Evolutionary conservation across 441 rosid species (phyloP), one percentile per base, ranked within the genome.

Genomic region (Brassica hybrid): DNA sequence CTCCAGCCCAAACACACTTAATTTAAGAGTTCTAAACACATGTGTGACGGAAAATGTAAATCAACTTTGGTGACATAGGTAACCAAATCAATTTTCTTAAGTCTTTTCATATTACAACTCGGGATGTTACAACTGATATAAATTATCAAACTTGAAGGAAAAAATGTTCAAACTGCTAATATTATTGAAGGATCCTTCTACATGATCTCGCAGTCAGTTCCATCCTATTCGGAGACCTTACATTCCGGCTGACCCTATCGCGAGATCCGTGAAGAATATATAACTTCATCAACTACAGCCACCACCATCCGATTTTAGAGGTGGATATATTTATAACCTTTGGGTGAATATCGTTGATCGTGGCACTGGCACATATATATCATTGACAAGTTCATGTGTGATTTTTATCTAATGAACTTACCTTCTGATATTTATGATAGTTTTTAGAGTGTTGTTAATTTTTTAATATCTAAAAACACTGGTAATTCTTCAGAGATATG

Each of bases 321-420:
- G 62, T 19, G 62, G 32, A 21, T 10, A 58, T 58, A 3, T 56
- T 56, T 57, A 30, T 58, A 11, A 58, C 25, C 13, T 17, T 13
- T 56, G 62, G n/a, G 30, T 58, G n/a, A 58, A 21, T 21, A 58
- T 58, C 32, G 62, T 58, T 1, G 57, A 52, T 52, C 59, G 62
- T 58, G 61, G 27, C 61, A 50, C 57, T n/a, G n/a, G n/a, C n/a
- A n/a, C n/a, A n/a, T n/a, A 54, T 54, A 54, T 16, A 16, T 16
- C 59, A 54, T 16, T 54, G 59, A 54, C 59, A 54, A 54, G 59
- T 56, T 56, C 27, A 8, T 56, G n/a, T 18, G 12, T 17, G 25
- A 16, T 8, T 56, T 56, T 56, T 56, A 17, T 56, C 61, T 56
- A 17, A 18, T 56, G 61, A 56, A 56, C 60, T 17, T 56, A 56